Evolutionary conservation across 352 stramenopile genomes (phyloP), one percentile per base, ranked within the genome.

Genomic region (Globisporangium cederbergense): DNA sequence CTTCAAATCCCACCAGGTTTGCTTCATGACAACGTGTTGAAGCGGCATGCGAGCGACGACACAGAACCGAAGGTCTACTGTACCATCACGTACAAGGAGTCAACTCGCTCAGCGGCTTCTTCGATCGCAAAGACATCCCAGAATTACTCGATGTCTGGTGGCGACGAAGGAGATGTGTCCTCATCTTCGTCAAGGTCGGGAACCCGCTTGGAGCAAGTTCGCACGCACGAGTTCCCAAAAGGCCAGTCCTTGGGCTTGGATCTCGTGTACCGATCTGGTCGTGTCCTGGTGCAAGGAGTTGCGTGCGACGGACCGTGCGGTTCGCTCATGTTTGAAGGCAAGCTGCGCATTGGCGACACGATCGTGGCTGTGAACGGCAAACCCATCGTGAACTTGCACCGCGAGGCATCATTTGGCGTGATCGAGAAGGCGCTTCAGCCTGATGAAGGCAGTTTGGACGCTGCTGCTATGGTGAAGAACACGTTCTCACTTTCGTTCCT

Each of bases 381-480:
- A 59, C 88, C 84, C 6, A 93, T 95, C 54, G 77, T 91, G 40
- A 95, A 95, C 62, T 70, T 95, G 18, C 86, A 91, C 53, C 82
- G 81, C 20, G 81, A 93, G 36, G 76, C 86, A 3, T 93, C 76
- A 3, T 95, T 95, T 63, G 71, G 78, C 25, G 81, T 88, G 13
- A 95, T 95, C 36, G 76, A 88, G 50, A 78, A 83, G 46, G 86
- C 82, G 2, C 83, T 81, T 60, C 66, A 68, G 34, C 74, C 58
- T 54, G 68, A 67, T 53, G 71, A 74, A 30, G 73, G 66, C 18
- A 62, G 53, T 34, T 49, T 42, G 4, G 56, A 59, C 11, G 47
- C 49, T 0, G 64, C 43, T 22, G 18, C 18, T 8, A 16, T 9
- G 16, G 43, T 43, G 28, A 57, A 60, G 1, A 53, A 66, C 49